Conservation (phyloP, 441 rosid genomes). For the Adansonia grandidieri region DNA sequence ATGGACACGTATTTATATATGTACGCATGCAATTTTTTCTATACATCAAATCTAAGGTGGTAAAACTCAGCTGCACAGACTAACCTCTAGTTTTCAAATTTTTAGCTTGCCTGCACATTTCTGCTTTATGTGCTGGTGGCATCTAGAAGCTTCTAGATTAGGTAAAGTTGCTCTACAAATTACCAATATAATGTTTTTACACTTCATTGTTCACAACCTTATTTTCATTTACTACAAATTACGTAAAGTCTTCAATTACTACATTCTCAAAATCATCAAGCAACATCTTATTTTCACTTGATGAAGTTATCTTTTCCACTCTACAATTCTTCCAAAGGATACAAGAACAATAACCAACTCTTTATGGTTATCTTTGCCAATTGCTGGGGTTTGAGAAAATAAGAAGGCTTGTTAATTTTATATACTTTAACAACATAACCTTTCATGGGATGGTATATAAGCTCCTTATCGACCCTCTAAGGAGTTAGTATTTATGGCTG, state of each 20-base stretch:
- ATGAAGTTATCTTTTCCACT: neutral
- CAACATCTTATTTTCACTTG: neutral
- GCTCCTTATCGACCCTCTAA: conserved; percentile 2
- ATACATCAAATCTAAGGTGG: neutral
- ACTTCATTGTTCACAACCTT: neutral
- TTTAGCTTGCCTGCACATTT: neutral
- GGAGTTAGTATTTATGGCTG: neutral
- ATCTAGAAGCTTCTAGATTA: neutral
- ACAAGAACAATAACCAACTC: neutral
- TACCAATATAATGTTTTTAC: neutral
- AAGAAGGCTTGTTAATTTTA: neutral
- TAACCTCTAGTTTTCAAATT: neutral
- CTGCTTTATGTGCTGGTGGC: neutral
- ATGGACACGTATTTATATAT: neutral
- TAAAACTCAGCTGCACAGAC: neutral
- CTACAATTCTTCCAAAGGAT: conserved; percentile 1
- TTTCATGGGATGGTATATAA: conserved; percentile 7
- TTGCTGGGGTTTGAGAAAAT: conserved; percentile 5
- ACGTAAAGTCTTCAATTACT: neutral
- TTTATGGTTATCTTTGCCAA: neutral
- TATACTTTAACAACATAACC: neutral
- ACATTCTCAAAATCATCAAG: neutral
- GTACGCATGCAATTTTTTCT: neutral
- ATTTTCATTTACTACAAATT: too few relatives aligned
- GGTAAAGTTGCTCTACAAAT: neutral